A percentile compares a stretch with the other conserved stretches of the same genome.
Conservation (phyloP, 495 filamentous ascomycete genomes). For the Aspergillus haitiensis region DNA sequence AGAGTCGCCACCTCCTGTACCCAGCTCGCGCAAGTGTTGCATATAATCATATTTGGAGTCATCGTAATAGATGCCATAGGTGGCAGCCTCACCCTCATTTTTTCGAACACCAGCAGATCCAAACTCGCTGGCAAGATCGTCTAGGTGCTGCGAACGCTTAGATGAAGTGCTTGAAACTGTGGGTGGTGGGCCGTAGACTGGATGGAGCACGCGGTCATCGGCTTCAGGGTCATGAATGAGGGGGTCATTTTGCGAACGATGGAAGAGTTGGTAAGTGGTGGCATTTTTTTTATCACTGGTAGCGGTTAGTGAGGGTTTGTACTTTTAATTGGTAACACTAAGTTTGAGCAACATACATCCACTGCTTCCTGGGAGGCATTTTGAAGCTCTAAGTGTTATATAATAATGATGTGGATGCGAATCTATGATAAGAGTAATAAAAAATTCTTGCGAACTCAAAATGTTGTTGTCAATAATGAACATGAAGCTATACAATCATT, state of each 20-base stretch:
- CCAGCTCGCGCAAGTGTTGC: slow-evolving; percentile 94
- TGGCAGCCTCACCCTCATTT: slow-evolving; percentile 96
- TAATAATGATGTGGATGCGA: not conserved
- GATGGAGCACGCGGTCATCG: slow-evolving; percentile 76
- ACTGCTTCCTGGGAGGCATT: slow-evolving; percentile 79
- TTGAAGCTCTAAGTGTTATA: slow-evolving; percentile 23
- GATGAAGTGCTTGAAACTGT: slow-evolving; percentile 28
- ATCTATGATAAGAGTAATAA: not conserved
- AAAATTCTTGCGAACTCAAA: slow-evolving; percentile 27
- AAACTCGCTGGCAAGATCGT: slow-evolving; percentile 77
- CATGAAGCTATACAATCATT: slow-evolving; percentile 14
- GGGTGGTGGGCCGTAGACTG: slow-evolving; percentile 39
- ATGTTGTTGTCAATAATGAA: not conserved
- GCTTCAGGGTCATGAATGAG: slow-evolving; percentile 84
- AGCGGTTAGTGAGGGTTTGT: slow-evolving; percentile 7
- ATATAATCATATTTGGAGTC: slow-evolving; percentile 98
- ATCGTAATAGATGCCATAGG: slow-evolving; percentile 84
- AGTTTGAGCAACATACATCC: slow-evolving; percentile 68
- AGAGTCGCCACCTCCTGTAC: slow-evolving; percentile 57
- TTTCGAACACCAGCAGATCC: slow-evolving; percentile 64
- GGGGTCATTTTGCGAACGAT: slow-evolving; percentile 96
- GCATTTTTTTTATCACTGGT: slow-evolving; percentile 89
- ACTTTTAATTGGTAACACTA: not conserved
- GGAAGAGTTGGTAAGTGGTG: slow-evolving; percentile 86
- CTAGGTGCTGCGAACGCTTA: slow-evolving; percentile 57